These are phyloP conservation scores for Daldinia vernicosa DNA, from an alignment of 495 filamentous ascomycete genomes.

Conservation along the genomic window DNA sequence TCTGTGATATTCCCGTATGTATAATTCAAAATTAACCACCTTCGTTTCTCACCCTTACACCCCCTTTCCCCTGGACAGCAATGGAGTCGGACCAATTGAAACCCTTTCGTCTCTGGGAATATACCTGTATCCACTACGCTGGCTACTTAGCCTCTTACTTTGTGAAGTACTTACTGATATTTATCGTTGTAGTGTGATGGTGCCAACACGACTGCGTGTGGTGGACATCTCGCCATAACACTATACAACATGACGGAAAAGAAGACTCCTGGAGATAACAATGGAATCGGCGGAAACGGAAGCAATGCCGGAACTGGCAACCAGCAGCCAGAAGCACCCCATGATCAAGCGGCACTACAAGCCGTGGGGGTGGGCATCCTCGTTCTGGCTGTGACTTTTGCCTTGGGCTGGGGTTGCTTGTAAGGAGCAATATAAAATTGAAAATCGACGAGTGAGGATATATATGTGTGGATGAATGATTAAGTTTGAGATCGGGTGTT, in stretches of 20 bases:
- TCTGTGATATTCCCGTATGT: constrained; percentile 50
- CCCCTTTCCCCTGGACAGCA: background rate
- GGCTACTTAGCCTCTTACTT: background rate
- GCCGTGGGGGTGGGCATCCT: constrained; percentile 22
- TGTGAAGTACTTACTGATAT: background rate
- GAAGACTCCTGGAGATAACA: background rate
- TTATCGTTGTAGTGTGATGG: constrained; percentile 50
- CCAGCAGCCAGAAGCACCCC: background rate
- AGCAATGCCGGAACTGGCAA: background rate
- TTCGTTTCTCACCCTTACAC: background rate
- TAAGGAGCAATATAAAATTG: background rate
- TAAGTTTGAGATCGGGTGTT: background rate
- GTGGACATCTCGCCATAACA: constrained; percentile 50
- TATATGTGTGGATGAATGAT: background rate
- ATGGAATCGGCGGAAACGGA: background rate
- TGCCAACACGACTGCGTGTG: constrained; percentile 53
- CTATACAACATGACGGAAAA: constrained; percentile 24
- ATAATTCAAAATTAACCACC: background rate
- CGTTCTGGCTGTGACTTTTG: constrained; percentile 23
- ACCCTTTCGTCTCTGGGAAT: background rate
- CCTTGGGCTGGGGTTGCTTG: constrained; percentile 6
- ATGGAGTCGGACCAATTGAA: background rate
- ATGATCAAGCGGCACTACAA: constrained; percentile 24
- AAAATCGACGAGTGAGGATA: background rate
- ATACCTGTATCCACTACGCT: background rate